Evolutionary conservation across 495 filamentous ascomycete species (phyloP).

Genomic region (Evernia prunastri): DNA sequence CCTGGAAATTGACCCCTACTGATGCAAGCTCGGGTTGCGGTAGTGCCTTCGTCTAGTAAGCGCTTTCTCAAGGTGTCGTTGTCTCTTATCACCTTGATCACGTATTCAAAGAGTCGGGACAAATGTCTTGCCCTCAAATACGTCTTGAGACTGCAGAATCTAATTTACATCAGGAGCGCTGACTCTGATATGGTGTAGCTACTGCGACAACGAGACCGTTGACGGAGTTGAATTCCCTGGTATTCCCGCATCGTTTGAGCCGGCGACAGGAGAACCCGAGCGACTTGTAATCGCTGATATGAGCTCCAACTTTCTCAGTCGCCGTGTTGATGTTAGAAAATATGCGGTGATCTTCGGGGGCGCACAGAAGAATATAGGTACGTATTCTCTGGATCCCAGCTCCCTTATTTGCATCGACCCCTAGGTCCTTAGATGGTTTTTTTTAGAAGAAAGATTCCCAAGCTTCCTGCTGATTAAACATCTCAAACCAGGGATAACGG

Average conservation of each 20-base stretch:
- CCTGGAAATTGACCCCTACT: constrained; percentile 68
- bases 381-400: neutral
- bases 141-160: neutral
- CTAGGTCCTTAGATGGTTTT: neutral
- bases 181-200: constrained; percentile 28
- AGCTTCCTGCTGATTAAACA: no score
- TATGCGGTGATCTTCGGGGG: constrained; percentile 57
- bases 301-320: constrained; percentile 69
- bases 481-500: constrained; percentile 59
- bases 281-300: constrained; percentile 78
- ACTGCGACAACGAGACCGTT: constrained; percentile 90
- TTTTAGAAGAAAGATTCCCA: no score
- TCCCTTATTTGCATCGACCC: neutral
- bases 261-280: constrained; percentile 52
- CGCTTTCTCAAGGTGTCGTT: neutral
- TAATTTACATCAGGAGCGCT: neutral
- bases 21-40: constrained; percentile 26
- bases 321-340: constrained; percentile 59
- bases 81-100: no score
- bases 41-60: constrained; percentile 67
- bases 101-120: no score
- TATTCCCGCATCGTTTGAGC: constrained; percentile 60
- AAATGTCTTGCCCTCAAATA: neutral
- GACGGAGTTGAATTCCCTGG: constrained; percentile 89
- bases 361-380: constrained; percentile 76